Evolutionary conservation across 2,329 filamentous ascomycete species (phyloP), one percentile per base, ranked within the genome.

Genomic region (Fusarium stilboides): DNA sequence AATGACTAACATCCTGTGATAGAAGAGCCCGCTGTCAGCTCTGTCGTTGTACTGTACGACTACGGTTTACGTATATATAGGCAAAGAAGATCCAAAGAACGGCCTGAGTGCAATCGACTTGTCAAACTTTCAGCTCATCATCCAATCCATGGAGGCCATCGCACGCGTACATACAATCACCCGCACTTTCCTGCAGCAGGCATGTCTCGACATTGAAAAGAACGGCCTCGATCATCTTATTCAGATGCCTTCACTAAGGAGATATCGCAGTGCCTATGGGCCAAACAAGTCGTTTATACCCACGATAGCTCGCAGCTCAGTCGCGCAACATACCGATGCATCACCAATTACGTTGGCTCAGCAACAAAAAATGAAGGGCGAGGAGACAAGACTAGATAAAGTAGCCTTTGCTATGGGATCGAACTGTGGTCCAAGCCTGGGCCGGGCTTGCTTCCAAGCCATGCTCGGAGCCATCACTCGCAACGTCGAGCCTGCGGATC

Each of bases 1-100:
- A 14, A 51, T 36, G 14, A 13, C 40, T 42, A 15, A 42, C 40
- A 42, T 42, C 12, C 9, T 24, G 2, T 17, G 14, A 13, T 42
- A 81, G 79, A 80, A 74, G 71, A 80, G 77, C 42, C 77, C 78
- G 8, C 43, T 80, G 14, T 79, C 75, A 58, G 91, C 93, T 0
- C 90, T 98, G 70, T 94, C 93, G 55, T 82, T 98, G 19, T 98
- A 97, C 75, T 92, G 94, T 37, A 92, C 94, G 17, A 90, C 91
- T 5, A 90, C 94, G 1, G 94, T 97, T 0, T 97, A 94, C 68
- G 87, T 96, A 2, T 91, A 96, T 71, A 89, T 93, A 67, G 86
- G 93, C 31, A 93, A 92, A 74, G 89, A 89, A 20, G 83, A 88
- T 46, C 88, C 89, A 2, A 82, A 87, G 12, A 87, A 90, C 69